Conservation (phyloP, 2,329 filamentous ascomycete genomes). For the Alternaria ethzedia region DNA sequence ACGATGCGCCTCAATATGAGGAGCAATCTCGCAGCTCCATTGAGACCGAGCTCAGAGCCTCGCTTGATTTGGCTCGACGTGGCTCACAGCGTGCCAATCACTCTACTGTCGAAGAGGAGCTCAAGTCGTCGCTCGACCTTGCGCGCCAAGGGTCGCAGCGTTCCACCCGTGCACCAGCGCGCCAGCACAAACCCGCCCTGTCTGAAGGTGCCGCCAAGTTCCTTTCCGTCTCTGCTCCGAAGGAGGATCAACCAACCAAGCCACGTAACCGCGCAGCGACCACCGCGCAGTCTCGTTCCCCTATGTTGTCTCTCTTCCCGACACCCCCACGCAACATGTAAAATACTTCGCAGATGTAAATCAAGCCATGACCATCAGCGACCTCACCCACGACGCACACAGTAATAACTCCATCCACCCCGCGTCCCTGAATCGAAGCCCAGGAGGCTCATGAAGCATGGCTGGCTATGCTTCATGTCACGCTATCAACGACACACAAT, state of each 20-base stretch:
- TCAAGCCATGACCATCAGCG: not conserved
- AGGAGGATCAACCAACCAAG: slow-evolving; percentile 14
- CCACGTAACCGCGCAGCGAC: slow-evolving; percentile 37
- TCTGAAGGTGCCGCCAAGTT: slow-evolving; percentile 45
- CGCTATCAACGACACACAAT: slow-evolving; percentile 7
- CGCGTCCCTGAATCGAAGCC: not conserved
- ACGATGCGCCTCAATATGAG: slow-evolving; percentile 20
- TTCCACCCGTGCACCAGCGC: slow-evolving; percentile 14
- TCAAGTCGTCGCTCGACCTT: slow-evolving; percentile 30
- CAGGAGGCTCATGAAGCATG: slow-evolving; percentile 13
- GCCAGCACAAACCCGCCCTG: slow-evolving; percentile 40
- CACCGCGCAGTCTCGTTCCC: slow-evolving; percentile 28
- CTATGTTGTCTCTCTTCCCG: slow-evolving; percentile 45
- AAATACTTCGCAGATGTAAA: slow-evolving; percentile 12
- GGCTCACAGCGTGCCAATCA: slow-evolving; percentile 29
- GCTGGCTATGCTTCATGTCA: slow-evolving; percentile 18
- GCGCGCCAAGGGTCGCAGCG: slow-evolving; percentile 30
- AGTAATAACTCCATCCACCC: not conserved
- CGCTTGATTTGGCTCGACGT: slow-evolving; percentile 35
- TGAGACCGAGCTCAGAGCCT: slow-evolving; percentile 30
- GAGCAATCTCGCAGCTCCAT: slow-evolving; percentile 11
- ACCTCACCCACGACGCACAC: not conserved
- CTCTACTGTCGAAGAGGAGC: slow-evolving; percentile 18
- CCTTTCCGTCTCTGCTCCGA: slow-evolving; percentile 15
- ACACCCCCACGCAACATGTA: slow-evolving; percentile 30